These are phyloP conservation scores for Tinospora cordifolia DNA, from an alignment of 164 flowering plant genomes.

Conservation along the genomic window DNA sequence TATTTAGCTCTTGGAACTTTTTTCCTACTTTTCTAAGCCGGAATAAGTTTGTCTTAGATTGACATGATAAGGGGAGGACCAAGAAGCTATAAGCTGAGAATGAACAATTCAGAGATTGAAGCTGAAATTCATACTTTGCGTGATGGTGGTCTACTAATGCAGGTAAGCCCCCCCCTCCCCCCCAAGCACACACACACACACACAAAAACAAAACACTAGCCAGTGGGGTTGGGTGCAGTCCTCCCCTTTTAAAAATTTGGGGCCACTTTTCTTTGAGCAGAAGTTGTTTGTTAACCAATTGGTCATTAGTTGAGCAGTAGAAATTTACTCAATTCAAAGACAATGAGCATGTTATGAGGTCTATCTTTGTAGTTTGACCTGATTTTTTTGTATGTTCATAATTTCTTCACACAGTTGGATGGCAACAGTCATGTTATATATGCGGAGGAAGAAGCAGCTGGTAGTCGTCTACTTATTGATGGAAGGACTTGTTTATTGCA, in stretches of 20 bases:
- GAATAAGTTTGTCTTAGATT: conserved; percentile 41
- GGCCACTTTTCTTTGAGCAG: too few species aligned
- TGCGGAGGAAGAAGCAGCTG: conserved; percentile 99
- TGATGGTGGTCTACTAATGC: conserved; percentile 98
- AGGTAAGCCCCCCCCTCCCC: conserved; percentile 44
- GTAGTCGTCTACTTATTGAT: conserved; percentile 98
- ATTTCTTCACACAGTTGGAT: conserved; percentile 63
- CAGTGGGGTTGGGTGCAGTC: too few species aligned
- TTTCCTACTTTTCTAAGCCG: conserved; percentile 7
- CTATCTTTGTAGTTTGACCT: background rate
- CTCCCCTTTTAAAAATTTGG: background rate
- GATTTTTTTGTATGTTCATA: background rate
- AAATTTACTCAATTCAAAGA: background rate
- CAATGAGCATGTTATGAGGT: too few species aligned
- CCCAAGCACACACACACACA: too few species aligned
- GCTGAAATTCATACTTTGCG: conserved; percentile 96
- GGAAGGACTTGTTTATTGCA: conserved; percentile 99
- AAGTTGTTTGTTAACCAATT: background rate
- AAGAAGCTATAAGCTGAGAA: conserved; percentile 75
- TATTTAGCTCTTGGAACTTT: conserved; percentile 1
- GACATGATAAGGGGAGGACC: conserved; percentile 91
- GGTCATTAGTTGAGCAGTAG: background rate
- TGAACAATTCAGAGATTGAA: conserved; percentile 89
- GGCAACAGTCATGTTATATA: conserved; percentile 98
- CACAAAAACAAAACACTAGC: too few species aligned